Base-by-base conservation (phyloP, 768 basidiomycete genomes). In the Mycena indigotica region DNA sequence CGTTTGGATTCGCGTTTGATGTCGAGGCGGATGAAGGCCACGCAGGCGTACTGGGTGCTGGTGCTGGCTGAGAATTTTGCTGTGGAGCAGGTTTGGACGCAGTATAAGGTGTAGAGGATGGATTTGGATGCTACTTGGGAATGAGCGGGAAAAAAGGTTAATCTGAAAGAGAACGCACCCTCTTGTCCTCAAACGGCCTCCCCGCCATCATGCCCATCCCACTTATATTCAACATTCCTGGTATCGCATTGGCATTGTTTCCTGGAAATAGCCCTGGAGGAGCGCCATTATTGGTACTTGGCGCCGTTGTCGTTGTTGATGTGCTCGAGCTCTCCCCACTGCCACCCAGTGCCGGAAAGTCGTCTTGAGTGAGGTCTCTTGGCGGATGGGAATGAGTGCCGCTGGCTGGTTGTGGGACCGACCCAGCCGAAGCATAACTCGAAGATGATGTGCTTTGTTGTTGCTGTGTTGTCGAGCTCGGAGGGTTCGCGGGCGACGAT, bases 301-400 rank as follows among this genome's bases (percentile, higher is more conserved):
- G n/a, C n/a, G n/a, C n/a, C 35, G 44, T 32, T 57, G 65, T 19
- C 26, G 66, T 73, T 73, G 15, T 55, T 41, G 39, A 52, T 56
- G 76, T 56, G 61, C 80, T 77, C 56, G 77, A 73, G 63, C 83
- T 86, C 52, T 87, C 4, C 6, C 12, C 23, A 6, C 28, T 26
- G 46, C 46, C 88, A 12, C 91, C 88, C 25, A 95, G 76, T 17
- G 93, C 93, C 50, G 93, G 93, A 70, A 95, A 94, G 75, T 95
- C 93, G 64, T 93, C 91, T 38, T 87, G 84, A n/a, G 88, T 89
- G 59, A 94, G 90, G 70, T 88, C 86, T 67, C 86, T 78, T 55
- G 82, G 72, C 63, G 82, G 80, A 60, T 69, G 72, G 55, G 72
- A 65, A n/a, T n/a, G n/a, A n/a, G n/a, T n/a, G 17, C 32, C 32